A percentile compares a stretch with the other conserved stretches of the same genome.
These are phyloP conservation scores for Fomitopsis palustris DNA, from an alignment of 1,284 basidiomycete species.

Conservation along the genomic window DNA sequence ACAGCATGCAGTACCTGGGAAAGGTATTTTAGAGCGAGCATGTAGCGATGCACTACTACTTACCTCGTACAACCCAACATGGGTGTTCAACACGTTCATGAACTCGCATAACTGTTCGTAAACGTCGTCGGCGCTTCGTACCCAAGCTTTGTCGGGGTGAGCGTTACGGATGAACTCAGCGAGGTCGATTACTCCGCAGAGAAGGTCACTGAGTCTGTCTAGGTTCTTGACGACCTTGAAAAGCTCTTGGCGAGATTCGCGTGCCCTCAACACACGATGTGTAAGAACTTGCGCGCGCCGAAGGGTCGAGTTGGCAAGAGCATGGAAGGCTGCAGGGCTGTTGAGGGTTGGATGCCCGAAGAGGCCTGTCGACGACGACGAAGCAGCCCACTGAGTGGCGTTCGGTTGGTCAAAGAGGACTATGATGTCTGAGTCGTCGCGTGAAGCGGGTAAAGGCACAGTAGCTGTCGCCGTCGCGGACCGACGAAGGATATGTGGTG, in stretches of 20 bases:
- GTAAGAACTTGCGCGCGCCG: constrained; percentile 72
- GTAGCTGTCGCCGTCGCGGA: constrained; percentile 34
- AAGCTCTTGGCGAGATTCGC: constrained; percentile 67
- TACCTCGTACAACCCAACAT: constrained; percentile 90
- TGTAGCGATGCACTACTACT: constrained; percentile 23
- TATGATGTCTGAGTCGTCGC: constrained; percentile 61
- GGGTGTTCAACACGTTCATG: constrained; percentile 97
- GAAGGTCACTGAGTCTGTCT: constrained; percentile 90
- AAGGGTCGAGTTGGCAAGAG: constrained; percentile 69
- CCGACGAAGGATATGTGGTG: constrained; percentile 12
- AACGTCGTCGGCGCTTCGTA: constrained; percentile 79
- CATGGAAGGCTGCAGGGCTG: constrained; percentile 57
- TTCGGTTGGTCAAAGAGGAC: constrained; percentile 69
- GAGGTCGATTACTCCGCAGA: constrained; percentile 96
- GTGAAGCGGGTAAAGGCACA: constrained; percentile 43
- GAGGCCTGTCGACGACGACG: constrained; percentile 58
- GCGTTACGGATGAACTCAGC: constrained; percentile 92
- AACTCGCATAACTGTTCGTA: constrained; percentile 94
- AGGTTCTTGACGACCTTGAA: constrained; percentile 89
- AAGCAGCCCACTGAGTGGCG: constrained; percentile 31
- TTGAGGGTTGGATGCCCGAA: constrained; percentile 67
- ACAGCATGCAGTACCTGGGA: constrained; percentile 61
- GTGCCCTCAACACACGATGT: constrained; percentile 65
- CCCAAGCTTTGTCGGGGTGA: constrained; percentile 86
- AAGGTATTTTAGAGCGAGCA: not conserved